Conservation (phyloP, 2,329 filamentous ascomycete species). For the Colletotrichum shisoi region DNA sequence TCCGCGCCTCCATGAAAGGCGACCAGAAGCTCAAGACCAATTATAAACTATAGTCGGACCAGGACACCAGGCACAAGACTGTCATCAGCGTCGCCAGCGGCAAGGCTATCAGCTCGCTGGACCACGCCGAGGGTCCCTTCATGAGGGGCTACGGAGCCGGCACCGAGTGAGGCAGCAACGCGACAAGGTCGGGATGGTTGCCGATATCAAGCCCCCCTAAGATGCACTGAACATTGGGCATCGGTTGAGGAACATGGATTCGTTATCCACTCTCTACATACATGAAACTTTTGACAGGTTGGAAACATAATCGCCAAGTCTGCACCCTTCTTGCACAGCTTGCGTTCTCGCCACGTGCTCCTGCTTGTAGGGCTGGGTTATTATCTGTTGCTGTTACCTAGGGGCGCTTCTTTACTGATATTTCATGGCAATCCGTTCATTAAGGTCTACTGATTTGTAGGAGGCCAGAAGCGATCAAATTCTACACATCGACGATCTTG, state of each 20-base stretch:
- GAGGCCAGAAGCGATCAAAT: too few species aligned
- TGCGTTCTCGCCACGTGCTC: too few species aligned
- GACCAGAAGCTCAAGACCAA: slow-evolving; percentile 5
- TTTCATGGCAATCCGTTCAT: too few species aligned
- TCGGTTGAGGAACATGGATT: not conserved
- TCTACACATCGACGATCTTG: too few species aligned
- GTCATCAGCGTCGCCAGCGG: slow-evolving; percentile 50
- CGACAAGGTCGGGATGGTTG: slow-evolving; percentile 51
- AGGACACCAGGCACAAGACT: slow-evolving; percentile 42
- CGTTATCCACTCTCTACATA: slow-evolving; percentile 19
- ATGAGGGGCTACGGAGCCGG: slow-evolving; percentile 53
- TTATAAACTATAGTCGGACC: slow-evolving; percentile 43
- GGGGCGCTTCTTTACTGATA: too few species aligned
- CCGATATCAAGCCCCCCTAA: slow-evolving; percentile 47
- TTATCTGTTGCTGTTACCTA: too few species aligned
- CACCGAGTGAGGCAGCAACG: slow-evolving; percentile 52
- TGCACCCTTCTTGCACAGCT: too few species aligned
- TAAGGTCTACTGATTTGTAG: too few species aligned
- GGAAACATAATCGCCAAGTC: too few species aligned
- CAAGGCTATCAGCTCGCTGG: slow-evolving; percentile 47
- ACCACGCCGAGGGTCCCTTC: slow-evolving; percentile 47
- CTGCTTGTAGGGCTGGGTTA: too few species aligned
- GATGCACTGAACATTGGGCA: slow-evolving; percentile 24
- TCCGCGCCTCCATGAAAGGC: slow-evolving; percentile 43
- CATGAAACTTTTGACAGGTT: slow-evolving; percentile 38